Base-by-base conservation (phyloP, 1,284 basidiomycete species). In the Mycena sp. region DNA sequence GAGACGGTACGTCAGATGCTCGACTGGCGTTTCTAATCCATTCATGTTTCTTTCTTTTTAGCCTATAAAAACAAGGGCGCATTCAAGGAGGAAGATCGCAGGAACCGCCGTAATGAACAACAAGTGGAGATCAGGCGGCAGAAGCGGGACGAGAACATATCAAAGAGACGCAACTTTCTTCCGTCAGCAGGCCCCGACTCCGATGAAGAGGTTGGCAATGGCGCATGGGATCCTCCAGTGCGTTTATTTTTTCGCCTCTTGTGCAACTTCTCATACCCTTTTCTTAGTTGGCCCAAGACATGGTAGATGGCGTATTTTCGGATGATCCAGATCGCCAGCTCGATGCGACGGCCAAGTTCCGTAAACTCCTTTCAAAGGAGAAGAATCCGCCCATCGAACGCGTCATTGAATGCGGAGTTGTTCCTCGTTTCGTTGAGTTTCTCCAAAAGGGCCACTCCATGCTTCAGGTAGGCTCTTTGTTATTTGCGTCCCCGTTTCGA, bases 361-460 rank as follows among this genome's bases (percentile, higher is more conserved):
- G 98, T 75, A 99, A 99, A 77, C 85, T 98, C 45, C 88, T 99
- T 63, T 99, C 97, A 70, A 99, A 99, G 84, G 97, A 99, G 83
- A 97, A 96, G 85, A 99, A 99, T 78, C 97, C 97, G 37, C 97
- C 97, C 17, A 99, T 99, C 77, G 98, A 99, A 79, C 90, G 91
- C 74, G 97, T 99, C 70, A 99, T 99, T 77, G 94, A 95, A 73
- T 97, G 96, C 78, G 94, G 95, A 63, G 97, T 99, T 58, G 95
- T 99, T 32, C 93, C 95, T 60, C 93, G 97, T 64, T 99, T 99
- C 72, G 97, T 99, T 63, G 91, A 98, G 77, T 99, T 99, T 80
- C 82, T 99, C 70, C 86, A 88, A 70, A 90, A 84, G 38, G 89
- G 90, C 60, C 93, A 98, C 78, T 92, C 94, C 53, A 97, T 99